Evolutionary conservation across 345 rosid genomes (phyloP).

Genomic region (Erysimum cheiranthoides): DNA sequence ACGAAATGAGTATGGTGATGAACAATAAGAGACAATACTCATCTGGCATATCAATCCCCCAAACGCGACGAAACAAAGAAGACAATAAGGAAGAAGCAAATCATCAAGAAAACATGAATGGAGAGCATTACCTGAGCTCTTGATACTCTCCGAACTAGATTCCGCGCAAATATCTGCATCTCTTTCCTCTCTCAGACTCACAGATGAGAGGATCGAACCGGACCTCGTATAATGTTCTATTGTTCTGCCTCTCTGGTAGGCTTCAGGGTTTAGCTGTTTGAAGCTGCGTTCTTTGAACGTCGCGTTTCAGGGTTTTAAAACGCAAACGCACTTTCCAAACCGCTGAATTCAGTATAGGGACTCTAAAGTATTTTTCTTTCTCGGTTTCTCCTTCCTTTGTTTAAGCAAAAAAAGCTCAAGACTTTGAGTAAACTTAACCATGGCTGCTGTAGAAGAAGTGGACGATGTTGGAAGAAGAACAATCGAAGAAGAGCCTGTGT

Average conservation of each 20-base stretch:
- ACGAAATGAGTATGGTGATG: background rate
- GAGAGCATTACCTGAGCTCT: conserved; percentile 44
- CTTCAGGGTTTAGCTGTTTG: conserved; percentile 43
- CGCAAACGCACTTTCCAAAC: conserved; percentile 31
- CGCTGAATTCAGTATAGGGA: conserved; percentile 11
- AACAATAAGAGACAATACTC: background rate
- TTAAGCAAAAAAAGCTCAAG: background rate
- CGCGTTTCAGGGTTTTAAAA: conserved; percentile 46
- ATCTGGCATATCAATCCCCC: background rate
- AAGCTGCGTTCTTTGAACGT: conserved; percentile 16
- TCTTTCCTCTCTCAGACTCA: conserved; percentile 3
- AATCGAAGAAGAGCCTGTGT: conserved; percentile 26
- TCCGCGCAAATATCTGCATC: conserved; percentile 52
- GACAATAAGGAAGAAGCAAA: conserved; percentile 4
- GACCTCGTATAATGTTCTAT: conserved; percentile 28
- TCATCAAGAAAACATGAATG: conserved; percentile 8
- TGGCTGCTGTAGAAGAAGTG: conserved; percentile 37
- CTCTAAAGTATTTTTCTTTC: background rate
- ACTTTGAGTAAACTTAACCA: conserved; percentile 32
- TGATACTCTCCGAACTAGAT: conserved; percentile 49
- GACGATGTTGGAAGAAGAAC: conserved; percentile 10
- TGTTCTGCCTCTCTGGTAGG: background rate
- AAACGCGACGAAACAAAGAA: background rate
- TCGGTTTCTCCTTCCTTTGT: too few relatives aligned
- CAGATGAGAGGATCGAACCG: conserved; percentile 16